Evolutionary conservation across 371 early-diverging fungal species (phyloP).

Genomic region (Syncephalastrum contaminatum): DNA sequence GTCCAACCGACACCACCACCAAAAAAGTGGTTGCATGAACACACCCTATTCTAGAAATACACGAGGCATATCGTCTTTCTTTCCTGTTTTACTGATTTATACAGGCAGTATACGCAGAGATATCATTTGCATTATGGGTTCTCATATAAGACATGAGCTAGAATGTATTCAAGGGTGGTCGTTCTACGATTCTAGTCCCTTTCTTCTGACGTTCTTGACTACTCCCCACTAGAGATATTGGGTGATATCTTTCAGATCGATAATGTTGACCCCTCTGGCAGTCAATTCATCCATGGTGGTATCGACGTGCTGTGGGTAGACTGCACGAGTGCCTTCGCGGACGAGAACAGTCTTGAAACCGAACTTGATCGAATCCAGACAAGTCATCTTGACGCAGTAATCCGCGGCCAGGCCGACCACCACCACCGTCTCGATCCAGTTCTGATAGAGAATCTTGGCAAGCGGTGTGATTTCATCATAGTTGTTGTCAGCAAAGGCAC

Average conservation of each 20-base stretch:
- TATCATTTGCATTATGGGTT: too few species aligned
- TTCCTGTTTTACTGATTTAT: too few species aligned
- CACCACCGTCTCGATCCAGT: slow-evolving; percentile 28
- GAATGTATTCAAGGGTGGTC: too few species aligned
- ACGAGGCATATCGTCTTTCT: too few species aligned
- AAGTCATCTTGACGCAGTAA: slow-evolving; percentile 45
- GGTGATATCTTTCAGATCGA: slow-evolving; percentile 3
- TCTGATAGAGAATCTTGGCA: slow-evolving; percentile 34
- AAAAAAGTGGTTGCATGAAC: too few species aligned
- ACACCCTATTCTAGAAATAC: too few species aligned
- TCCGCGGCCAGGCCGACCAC: slow-evolving; percentile 42
- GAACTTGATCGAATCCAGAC: slow-evolving; percentile 44
- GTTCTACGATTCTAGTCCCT: too few species aligned
- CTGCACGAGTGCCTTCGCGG: slow-evolving; percentile 31
- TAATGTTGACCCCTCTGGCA: slow-evolving; percentile 27
- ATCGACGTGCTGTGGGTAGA: slow-evolving; percentile 19
- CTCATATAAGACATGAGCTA: too few species aligned
- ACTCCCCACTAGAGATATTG: too few species aligned
- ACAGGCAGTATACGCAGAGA: too few species aligned
- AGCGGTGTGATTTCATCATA: slow-evolving; percentile 34
- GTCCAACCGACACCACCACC: too few species aligned
- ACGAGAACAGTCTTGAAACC: slow-evolving; percentile 42
- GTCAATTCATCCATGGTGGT: slow-evolving; percentile 16
- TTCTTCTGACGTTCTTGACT: too few species aligned
- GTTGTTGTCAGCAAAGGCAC: slow-evolving; percentile 45